A percentile compares a stretch with the other conserved stretches of the same genome.
Evolutionary conservation across 805 yeast genomes (phyloP).

Genomic region (Schwanniomyces sp.): DNA sequence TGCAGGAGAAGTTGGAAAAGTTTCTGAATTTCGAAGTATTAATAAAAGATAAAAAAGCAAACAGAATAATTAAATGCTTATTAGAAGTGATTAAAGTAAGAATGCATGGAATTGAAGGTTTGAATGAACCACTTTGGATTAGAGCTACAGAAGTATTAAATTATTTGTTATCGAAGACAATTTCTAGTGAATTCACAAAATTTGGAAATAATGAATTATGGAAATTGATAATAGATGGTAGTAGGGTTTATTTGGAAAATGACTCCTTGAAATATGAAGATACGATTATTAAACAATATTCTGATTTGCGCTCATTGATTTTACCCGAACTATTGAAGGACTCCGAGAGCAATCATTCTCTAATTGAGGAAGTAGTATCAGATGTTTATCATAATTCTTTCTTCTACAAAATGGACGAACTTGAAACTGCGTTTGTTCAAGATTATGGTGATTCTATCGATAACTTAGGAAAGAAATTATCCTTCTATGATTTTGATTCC

Average conservation of each 20-base stretch:
- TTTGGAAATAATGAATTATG: constrained; percentile 27
- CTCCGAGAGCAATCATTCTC: constrained; percentile 11
- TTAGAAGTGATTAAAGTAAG: constrained; percentile 52
- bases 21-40: constrained; percentile 32
- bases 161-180: constrained; percentile 29
- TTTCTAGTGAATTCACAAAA: constrained; percentile 10
- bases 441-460: constrained; percentile 20
- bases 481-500: constrained; percentile 44
- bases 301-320: constrained; percentile 38
- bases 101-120: constrained; percentile 31
- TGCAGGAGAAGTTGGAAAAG: constrained; percentile 36
- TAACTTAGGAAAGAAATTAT: constrained; percentile 37
- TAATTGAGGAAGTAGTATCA: constrained; percentile 45
- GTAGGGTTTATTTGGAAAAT: constrained; percentile 41
- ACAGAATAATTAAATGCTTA: constrained; percentile 48
- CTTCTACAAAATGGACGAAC: constrained; percentile 55
- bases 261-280: constrained; percentile 34
- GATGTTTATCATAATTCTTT: constrained; percentile 61
- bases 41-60: constrained; percentile 45
- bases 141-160: constrained; percentile 45
- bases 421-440: constrained; percentile 38
- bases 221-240: constrained; percentile 41
- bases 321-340: constrained; percentile 34
- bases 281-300: constrained; percentile 47
- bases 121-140: constrained; percentile 52